Percentiles rank a stretch among this genome's conserved stretches.
phyloP scores from a whole-genome alignment of 1,284 basidiomycete genomes.

The Ceratobasidium sp. region DNA sequence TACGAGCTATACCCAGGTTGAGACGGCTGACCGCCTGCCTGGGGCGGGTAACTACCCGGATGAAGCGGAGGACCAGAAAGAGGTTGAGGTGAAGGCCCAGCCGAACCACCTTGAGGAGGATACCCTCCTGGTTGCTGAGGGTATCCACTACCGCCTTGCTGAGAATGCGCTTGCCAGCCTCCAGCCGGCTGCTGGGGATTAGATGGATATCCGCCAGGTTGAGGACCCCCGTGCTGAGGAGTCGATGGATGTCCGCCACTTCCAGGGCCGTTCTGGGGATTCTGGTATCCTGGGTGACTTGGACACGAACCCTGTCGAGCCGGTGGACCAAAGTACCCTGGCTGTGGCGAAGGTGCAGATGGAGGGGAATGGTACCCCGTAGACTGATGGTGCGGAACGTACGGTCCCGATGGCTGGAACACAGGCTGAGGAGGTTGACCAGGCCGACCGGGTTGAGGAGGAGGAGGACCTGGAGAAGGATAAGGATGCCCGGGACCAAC shows the following conservation, averaged over 20 bases:
- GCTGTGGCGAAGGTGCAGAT: neutral
- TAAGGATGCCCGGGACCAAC: constrained; percentile 1
- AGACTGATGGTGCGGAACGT: constrained; percentile 15
- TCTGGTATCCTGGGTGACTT: neutral
- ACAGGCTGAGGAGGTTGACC: constrained; percentile 14
- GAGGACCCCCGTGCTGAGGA: constrained; percentile 3
- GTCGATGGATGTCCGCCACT: neutral
- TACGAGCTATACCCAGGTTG: neutral
- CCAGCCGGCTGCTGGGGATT: neutral
- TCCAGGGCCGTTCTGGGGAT: too few relatives aligned
- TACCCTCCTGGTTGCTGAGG: neutral
- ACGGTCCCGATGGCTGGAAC: constrained; percentile 13
- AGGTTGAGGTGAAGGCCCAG: neutral
- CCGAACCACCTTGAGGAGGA: neutral
- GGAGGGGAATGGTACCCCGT: neutral
- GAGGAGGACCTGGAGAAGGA: neutral
- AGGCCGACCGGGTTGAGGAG: neutral
- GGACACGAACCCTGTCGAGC: neutral
- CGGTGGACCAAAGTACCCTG: neutral
- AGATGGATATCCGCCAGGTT: neutral
- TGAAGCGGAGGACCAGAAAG: neutral
- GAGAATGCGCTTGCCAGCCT: neutral
- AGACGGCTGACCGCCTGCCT: neutral
- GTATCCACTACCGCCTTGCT: neutral
- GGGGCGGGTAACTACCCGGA: neutral